Percentiles rank a stretch among this genome's conserved stretches.
These are phyloP conservation scores for Saitozyma podzolica DNA, from an alignment of 768 basidiomycete species.

Conservation along the genomic window DNA sequence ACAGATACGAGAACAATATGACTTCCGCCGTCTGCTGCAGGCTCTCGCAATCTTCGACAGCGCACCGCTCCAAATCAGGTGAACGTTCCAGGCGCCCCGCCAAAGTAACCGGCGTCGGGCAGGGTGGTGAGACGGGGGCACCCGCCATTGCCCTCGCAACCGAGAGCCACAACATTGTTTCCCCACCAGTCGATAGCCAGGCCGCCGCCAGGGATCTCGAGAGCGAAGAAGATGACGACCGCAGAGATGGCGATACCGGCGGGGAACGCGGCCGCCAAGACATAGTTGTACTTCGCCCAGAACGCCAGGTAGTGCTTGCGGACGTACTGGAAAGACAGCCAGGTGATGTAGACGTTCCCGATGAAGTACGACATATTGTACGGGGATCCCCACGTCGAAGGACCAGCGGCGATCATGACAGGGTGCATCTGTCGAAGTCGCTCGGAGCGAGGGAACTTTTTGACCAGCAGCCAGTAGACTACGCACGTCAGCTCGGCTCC, in stretches of 20 bases:
- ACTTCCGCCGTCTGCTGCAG: too few species aligned
- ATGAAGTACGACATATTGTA: conserved; percentile 42
- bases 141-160: conserved; percentile 22
- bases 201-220: conserved; percentile 37
- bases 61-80: not conserved
- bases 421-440: conserved; percentile 40
- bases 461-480: conserved; percentile 18
- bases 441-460: conserved; percentile 18
- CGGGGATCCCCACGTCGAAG: conserved; percentile 19
- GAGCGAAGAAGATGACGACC: conserved; percentile 54
- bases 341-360: conserved; percentile 32
- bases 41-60: too few species aligned
- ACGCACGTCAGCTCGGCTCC: not conserved
- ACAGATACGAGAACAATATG: too few species aligned
- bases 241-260: conserved; percentile 53
- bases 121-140: conserved; percentile 15
- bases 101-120: conserved; percentile 34
- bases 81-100: conserved; percentile 11
- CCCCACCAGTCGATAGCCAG: conserved; percentile 50
- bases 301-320: conserved; percentile 35
- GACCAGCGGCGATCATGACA: conserved; percentile 28
- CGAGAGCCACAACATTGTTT: conserved; percentile 33
- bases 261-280: conserved; percentile 51
- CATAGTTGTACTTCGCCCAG: conserved; percentile 41
- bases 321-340: conserved; percentile 39